Evolutionary conservation across 805 yeast genomes (phyloP).

Genomic region (Scheffersomyces lignosus): DNA sequence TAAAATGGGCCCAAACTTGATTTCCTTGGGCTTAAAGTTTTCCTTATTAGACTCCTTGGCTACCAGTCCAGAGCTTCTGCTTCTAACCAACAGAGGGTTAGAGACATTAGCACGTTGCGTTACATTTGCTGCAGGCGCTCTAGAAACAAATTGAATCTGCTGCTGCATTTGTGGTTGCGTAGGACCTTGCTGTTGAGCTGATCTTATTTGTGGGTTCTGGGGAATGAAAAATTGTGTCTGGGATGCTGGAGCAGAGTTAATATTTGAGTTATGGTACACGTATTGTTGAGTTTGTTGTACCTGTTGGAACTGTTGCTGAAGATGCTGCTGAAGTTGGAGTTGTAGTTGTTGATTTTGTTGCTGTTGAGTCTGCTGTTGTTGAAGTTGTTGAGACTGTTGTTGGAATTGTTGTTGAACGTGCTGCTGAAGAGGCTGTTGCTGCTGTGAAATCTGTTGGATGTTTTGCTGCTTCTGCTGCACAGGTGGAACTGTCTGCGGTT

Average conservation of each 20-base stretch:
- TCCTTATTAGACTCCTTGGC: constrained; percentile 18
- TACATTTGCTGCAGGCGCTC: too few relatives aligned
- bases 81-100: too few relatives aligned
- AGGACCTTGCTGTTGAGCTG: constrained; percentile 4
- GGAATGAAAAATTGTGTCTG: constrained; percentile 13
- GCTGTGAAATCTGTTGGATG: constrained; percentile 5
- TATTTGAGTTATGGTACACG: not conserved
- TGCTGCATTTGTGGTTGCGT: not conserved
- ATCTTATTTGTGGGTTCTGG: constrained; percentile 2
- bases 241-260: constrained; percentile 22
- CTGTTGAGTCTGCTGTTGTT: constrained; percentile 7
- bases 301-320: constrained; percentile 17
- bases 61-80: not conserved
- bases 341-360: constrained; percentile 7
- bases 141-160: not conserved
- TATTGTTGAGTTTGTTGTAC: constrained; percentile 9
- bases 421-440: constrained; percentile 9
- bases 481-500: constrained; percentile 8
- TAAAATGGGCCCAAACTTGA: constrained; percentile 40
- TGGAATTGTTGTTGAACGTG: constrained; percentile 11
- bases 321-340: constrained; percentile 19
- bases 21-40: constrained; percentile 22
- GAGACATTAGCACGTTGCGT: not conserved
- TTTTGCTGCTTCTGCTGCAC: constrained; percentile 1
- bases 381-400: constrained; percentile 6